Percentiles rank a stretch among this genome's conserved stretches.
phyloP scores from a whole-genome alignment of 2,329 filamentous ascomycete genomes.

The Neoscytalidium dimidiatum region DNA sequence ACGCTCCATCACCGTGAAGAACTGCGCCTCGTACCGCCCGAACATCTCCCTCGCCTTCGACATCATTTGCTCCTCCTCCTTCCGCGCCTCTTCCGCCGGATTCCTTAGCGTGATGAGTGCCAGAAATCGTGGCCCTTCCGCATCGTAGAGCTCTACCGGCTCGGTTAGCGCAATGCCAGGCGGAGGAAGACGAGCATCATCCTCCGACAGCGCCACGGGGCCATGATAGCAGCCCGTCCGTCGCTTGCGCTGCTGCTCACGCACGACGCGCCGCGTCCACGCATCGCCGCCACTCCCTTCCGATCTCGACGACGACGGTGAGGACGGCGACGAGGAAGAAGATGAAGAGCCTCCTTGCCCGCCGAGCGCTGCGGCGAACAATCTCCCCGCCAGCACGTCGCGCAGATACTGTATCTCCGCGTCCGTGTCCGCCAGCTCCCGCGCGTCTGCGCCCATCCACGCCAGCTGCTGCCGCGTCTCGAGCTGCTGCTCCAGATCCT shows the following conservation, averaged over 20 bases:
- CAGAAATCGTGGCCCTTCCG: constrained; percentile 10
- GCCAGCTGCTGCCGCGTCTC: not conserved
- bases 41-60: not conserved
- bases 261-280: not conserved
- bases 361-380: not conserved
- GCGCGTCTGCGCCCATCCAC: not conserved
- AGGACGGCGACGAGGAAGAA: not conserved
- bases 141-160: constrained; percentile 7
- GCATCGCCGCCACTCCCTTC: not conserved
- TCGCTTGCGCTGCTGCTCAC: not conserved
- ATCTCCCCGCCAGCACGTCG: not conserved
- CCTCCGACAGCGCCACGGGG: not conserved
- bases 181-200: not conserved
- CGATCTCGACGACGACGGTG: not conserved
- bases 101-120: constrained; percentile 13
- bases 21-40: not conserved
- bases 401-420: not conserved
- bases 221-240: not conserved
- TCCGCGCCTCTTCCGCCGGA: not conserved
- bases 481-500: not conserved
- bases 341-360: not conserved
- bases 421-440: not conserved
- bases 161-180: not conserved
- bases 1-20: not conserved
- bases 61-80: not conserved